Evolutionary conservation across 257 asterid species (phyloP).

Genomic region (Primulina eburnea): DNA sequence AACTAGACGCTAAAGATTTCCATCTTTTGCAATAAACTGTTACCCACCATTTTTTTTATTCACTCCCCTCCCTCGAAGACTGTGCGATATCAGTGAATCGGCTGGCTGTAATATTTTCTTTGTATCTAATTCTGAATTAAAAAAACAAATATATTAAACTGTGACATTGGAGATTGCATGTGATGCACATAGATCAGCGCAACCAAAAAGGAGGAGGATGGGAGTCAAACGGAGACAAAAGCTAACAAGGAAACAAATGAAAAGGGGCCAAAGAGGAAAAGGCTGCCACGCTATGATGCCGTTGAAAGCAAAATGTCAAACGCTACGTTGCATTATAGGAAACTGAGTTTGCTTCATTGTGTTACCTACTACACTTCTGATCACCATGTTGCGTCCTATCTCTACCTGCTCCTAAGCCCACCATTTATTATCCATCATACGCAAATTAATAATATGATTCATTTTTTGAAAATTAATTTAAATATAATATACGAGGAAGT

Average conservation of each 20-base stretch:
- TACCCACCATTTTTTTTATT: too few species aligned
- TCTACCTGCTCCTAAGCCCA: slow-evolving; percentile 32
- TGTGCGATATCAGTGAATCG: neutral
- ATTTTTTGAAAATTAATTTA: too few species aligned
- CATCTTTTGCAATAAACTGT: neutral
- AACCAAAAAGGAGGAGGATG: neutral
- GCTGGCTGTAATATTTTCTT: neutral
- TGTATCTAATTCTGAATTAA: too few species aligned
- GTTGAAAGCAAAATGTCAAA: slow-evolving; percentile 96
- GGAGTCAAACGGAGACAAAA: slow-evolving; percentile 39
- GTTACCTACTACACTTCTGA: slow-evolving; percentile 23
- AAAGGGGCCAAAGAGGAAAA: slow-evolving; percentile 33
- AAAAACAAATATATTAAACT: too few species aligned
- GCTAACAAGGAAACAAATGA: slow-evolving; percentile 28
- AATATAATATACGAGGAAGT: too few species aligned
- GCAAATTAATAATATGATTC: too few species aligned
- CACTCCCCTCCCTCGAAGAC: neutral
- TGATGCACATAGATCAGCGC: neutral
- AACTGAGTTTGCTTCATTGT: slow-evolving; percentile 32
- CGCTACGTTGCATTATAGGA: slow-evolving; percentile 58
- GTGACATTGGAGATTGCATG: neutral
- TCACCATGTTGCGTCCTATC: slow-evolving; percentile 35
- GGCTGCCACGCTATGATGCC: slow-evolving; percentile 47
- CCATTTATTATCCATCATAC: neutral
- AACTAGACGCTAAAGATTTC: neutral